Evolutionary conservation across 176 grass and related monocot genomes (phyloP).

Genomic region (Aechmea fasciata): DNA sequence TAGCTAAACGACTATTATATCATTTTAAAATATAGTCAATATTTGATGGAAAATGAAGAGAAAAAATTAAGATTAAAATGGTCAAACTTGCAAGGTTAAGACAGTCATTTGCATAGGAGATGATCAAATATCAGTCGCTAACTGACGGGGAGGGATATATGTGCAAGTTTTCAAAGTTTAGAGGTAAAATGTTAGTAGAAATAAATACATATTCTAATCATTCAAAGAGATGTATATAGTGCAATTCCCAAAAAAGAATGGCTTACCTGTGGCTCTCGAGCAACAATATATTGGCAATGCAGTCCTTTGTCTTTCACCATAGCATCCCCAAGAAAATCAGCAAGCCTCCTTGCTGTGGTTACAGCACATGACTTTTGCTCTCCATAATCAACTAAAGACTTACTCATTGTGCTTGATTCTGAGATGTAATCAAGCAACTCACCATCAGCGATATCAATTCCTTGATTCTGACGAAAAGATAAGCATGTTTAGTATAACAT

Average conservation of each 20-base stretch:
- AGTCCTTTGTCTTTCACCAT: slow-evolving; percentile 99
- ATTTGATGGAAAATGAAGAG: no score
- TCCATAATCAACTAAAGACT: slow-evolving; percentile 89
- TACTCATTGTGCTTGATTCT: slow-evolving; percentile 98
- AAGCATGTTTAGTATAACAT: slow-evolving; percentile 18
- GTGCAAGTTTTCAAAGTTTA: no score
- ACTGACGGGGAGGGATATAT: no score
- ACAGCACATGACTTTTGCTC: slow-evolving; percentile 93
- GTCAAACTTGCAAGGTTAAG: no score
- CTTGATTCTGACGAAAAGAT: slow-evolving; percentile 70
- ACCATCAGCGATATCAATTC: slow-evolving; percentile 84
- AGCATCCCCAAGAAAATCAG: slow-evolving; percentile 81
- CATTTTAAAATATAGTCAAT: no score
- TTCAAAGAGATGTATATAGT: not conserved
- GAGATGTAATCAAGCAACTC: slow-evolving; percentile 96
- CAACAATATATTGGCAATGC: slow-evolving; percentile 92
- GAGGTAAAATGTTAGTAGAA: not conserved
- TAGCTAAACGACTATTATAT: no score
- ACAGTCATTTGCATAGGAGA: no score
- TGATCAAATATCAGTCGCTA: no score
- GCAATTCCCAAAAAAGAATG: not conserved
- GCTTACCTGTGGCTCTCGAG: slow-evolving; percentile 78
- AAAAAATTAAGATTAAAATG: no score
- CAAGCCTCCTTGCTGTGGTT: slow-evolving; percentile 86
- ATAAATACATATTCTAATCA: not conserved